A percentile compares a stretch with the other conserved stretches of the same genome.
Conservation (phyloP, 2,329 filamentous ascomycete genomes). For the Neoscytalidium dimidiatum region DNA sequence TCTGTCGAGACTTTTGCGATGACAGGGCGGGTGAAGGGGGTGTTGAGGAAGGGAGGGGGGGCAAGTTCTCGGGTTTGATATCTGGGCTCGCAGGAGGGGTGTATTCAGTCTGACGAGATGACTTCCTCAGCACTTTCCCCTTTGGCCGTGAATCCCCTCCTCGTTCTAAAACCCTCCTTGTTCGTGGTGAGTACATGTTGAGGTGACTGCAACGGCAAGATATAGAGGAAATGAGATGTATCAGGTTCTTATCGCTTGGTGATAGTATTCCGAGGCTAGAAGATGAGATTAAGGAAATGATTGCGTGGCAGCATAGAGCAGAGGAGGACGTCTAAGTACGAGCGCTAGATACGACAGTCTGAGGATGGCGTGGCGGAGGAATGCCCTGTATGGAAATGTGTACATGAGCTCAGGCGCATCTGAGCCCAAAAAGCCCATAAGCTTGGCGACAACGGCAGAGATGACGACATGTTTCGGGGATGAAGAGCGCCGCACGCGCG, state of each 20-base stretch:
- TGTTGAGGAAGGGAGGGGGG: constrained; percentile 5
- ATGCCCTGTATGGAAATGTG: constrained; percentile 4
- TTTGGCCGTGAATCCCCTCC: constrained; percentile 14
- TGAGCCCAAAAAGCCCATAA: constrained; percentile 1
- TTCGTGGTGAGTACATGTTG: constrained; percentile 17
- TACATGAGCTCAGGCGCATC: constrained; percentile 10
- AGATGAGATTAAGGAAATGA: constrained; percentile 24
- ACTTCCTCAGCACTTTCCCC: constrained; percentile 15
- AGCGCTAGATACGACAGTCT: not conserved
- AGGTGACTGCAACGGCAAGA: not conserved
- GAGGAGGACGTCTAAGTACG: constrained; percentile 17
- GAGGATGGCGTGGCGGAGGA: constrained; percentile 2
- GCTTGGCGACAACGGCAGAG: not conserved
- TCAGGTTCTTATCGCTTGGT: constrained; percentile 3
- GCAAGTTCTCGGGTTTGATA: constrained; percentile 15
- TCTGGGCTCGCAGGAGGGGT: constrained; percentile 17
- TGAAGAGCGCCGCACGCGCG: not conserved
- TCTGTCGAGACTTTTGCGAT: constrained; percentile 6
- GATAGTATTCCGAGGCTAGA: not conserved
- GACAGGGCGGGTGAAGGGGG: constrained; percentile 16
- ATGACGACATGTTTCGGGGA: constrained; percentile 13
- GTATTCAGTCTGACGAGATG: constrained; percentile 13
- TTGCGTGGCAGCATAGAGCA: constrained; percentile 38
- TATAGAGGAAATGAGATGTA: constrained; percentile 20
- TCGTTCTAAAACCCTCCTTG: constrained; percentile 12